A percentile compares a stretch with the other conserved stretches of the same genome.
Evolutionary conservation across 2,329 filamentous ascomycete species (phyloP).

Genomic region (Chaetomium globosum): DNA sequence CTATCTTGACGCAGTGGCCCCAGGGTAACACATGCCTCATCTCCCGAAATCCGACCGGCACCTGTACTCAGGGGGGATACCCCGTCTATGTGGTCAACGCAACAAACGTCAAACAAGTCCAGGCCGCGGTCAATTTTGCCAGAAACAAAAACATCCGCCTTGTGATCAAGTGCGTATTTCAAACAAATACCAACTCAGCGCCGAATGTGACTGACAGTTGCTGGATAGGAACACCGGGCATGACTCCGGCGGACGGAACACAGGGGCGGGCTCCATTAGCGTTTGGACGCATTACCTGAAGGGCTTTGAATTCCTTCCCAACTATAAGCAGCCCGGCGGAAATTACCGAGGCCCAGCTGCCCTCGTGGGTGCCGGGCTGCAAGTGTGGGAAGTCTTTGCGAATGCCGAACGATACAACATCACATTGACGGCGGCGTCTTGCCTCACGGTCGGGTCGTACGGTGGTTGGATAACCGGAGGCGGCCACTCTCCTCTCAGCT

Average conservation of each 20-base stretch:
- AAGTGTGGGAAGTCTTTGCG: conserved; percentile 22
- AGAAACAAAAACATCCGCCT: conserved; percentile 44
- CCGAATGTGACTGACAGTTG: neutral
- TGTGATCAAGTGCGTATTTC: conserved; percentile 45
- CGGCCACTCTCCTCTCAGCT: conserved; percentile 53
- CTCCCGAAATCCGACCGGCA: conserved; percentile 34
- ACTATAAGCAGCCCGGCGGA: conserved; percentile 36
- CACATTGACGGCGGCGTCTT: conserved; percentile 22
- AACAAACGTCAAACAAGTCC: conserved; percentile 43
- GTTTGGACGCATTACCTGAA: conserved; percentile 60
- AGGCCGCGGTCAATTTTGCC: conserved; percentile 46
- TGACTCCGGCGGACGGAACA: conserved; percentile 41
- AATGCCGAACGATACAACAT: conserved; percentile 23
- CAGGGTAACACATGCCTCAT: conserved; percentile 42
- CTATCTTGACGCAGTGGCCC: conserved; percentile 40
- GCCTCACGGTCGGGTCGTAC: conserved; percentile 46
- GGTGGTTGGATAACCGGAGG: conserved; percentile 58
- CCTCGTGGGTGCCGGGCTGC: conserved; percentile 51
- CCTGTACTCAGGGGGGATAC: conserved; percentile 43
- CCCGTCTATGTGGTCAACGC: conserved; percentile 46
- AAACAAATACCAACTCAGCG: neutral
- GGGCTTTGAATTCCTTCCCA: conserved; percentile 44
- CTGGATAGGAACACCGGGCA: conserved; percentile 53
- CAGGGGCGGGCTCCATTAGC: conserved; percentile 53
- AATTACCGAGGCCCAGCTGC: conserved; percentile 51